phyloP scores from a whole-genome alignment of 306 rosid genomes.

The Macrotyloma uniflorum region DNA sequence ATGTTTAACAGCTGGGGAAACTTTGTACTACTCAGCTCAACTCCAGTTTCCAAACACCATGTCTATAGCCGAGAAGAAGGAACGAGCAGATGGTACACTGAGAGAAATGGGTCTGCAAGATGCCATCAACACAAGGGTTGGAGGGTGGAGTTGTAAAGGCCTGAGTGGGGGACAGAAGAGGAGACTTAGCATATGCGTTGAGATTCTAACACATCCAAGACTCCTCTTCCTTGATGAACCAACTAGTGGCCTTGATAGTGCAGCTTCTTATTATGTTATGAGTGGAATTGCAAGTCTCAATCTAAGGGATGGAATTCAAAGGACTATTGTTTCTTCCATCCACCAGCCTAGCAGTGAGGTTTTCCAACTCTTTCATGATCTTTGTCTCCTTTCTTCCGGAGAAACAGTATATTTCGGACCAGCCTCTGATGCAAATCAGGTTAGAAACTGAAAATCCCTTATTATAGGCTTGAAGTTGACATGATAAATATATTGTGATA shows the following conservation, averaged over 20 bases:
- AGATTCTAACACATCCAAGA: conserved; percentile 53
- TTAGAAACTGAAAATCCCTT: neutral
- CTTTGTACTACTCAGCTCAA: conserved; percentile 51
- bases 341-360: conserved; percentile 73
- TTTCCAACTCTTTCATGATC: conserved; percentile 50
- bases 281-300: conserved; percentile 40
- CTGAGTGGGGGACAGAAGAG: conserved; percentile 63
- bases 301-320: conserved; percentile 26
- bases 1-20: conserved; percentile 52
- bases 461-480: neutral
- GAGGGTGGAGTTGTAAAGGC: conserved; percentile 53
- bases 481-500: neutral
- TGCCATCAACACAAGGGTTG: conserved; percentile 55
- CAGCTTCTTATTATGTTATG: conserved; percentile 65
- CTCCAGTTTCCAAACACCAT: conserved; percentile 56
- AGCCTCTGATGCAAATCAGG: conserved; percentile 14
- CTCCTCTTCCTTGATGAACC: conserved; percentile 76
- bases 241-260: conserved; percentile 70
- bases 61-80: conserved; percentile 52
- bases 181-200: conserved; percentile 64
- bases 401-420: conserved; percentile 36
- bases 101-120: conserved; percentile 61
- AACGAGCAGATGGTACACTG: conserved; percentile 51
- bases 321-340: conserved; percentile 54
- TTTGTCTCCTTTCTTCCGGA: conserved; percentile 33